Conservation (phyloP, 306 rosid genomes). For the Trifolium repens region DNA sequence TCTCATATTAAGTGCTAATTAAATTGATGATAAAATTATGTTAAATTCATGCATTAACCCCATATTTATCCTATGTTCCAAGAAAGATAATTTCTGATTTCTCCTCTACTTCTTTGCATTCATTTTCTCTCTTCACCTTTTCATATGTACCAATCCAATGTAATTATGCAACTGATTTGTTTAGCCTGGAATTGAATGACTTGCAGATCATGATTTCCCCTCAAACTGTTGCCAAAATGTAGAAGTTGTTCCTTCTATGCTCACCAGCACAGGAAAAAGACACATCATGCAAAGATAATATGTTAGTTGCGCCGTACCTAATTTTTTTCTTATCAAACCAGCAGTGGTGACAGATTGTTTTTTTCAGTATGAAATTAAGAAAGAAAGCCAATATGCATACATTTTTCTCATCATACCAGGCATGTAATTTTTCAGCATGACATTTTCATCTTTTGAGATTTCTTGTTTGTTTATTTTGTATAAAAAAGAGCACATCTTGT, state of each 20-base stretch:
- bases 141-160: too few species aligned
- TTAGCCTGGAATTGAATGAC: background rate
- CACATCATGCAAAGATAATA: background rate
- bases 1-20: too few species aligned
- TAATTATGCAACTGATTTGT: background rate
- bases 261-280: background rate
- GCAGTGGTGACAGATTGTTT: background rate
- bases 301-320: background rate
- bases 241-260: background rate
- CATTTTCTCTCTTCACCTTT: too few species aligned
- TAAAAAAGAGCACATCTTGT: background rate
- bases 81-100: too few species aligned
- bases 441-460: background rate
- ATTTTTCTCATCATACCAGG: background rate
- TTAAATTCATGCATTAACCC: too few species aligned
- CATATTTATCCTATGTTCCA: too few species aligned
- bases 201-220: background rate
- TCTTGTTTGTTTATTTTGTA: background rate
- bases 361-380: background rate
- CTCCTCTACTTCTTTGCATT: too few species aligned
- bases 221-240: background rate
- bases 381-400: background rate
- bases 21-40: too few species aligned
- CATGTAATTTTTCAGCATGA: background rate
- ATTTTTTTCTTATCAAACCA: background rate